Base-by-base conservation (phyloP, 805 yeast genomes). In the Wickerhamiella bombiphila region DNA sequence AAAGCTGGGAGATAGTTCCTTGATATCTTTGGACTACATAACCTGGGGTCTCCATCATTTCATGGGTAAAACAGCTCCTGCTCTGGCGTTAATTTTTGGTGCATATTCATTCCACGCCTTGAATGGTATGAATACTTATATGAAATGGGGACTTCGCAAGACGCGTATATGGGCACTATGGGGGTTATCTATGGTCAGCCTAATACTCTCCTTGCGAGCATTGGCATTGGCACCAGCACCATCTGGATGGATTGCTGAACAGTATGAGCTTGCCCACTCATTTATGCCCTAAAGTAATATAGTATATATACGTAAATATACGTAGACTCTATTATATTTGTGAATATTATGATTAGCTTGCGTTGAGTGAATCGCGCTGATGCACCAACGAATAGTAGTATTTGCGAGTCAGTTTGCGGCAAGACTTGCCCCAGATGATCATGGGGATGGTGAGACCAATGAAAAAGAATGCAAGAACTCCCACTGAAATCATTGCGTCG, bases 1-100 rank as follows among this genome's bases (percentile, higher is more conserved):
- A 2, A 59, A 72, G 1, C 80, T 76, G 41, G 85, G 82, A 1
- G 88, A 78, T 53, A 69, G 77, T 2, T 65, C 76, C 1, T 57
- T 68, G 38, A 55, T 80, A 16, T 65, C 60, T 32, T 55, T 80
- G 32, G 66, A 68, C 6, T 77, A 63, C 47, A 59, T 78, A 7
- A 47, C 73, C 4, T 47, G 41, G 35, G 19, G 25, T 8, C 40
- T 45, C 9, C 34, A 34, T n/a, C 9, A 22, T 13, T 8, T 25
- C 17, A 15, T 18, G n/a, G 3, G 3, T 21, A 5, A 14, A 18
- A 17, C 39, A 2, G 4, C 34, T 5, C 19, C 29, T 2, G 40
- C 42, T 1, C 34, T 47, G 19, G 22, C 33, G 8, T 7, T 36
- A 9, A 29, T 38, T 15, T 35, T 17, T 32, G 17, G n/a, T n/a